These are phyloP conservation scores for Arthroderma sp. DNA, from an alignment of 2,329 filamentous ascomycete genomes.

Conservation along the genomic window DNA sequence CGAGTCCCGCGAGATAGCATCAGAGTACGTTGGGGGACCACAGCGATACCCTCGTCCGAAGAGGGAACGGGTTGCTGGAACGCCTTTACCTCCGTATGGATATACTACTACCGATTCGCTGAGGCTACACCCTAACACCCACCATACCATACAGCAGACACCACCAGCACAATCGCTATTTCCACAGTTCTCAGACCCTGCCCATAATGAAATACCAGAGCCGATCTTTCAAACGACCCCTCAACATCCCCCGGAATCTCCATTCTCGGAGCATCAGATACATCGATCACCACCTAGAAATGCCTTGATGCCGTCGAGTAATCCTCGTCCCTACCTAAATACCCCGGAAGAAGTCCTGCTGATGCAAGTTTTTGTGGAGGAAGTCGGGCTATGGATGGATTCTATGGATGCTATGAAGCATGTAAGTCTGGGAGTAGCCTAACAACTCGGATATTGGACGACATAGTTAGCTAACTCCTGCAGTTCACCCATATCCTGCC, in stretches of 20 bases:
- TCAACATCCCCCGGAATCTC: slow-evolving; percentile 16
- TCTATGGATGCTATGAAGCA: slow-evolving; percentile 74
- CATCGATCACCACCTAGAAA: slow-evolving; percentile 25
- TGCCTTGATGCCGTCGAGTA: slow-evolving; percentile 29
- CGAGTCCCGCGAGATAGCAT: slow-evolving; percentile 79
- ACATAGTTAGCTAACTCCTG: slow-evolving; percentile 7
- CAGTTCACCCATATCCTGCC: slow-evolving; percentile 72
- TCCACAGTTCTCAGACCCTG: slow-evolving; percentile 32
- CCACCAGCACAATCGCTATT: slow-evolving; percentile 39
- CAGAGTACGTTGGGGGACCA: slow-evolving; percentile 71
- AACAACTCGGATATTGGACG: slow-evolving; percentile 7
- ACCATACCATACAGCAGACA: slow-evolving; percentile 29
- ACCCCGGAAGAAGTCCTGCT: slow-evolving; percentile 69
- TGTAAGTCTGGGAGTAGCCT: slow-evolving; percentile 25
- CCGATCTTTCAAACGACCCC: slow-evolving; percentile 17
- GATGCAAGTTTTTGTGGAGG: slow-evolving; percentile 84
- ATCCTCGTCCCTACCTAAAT: slow-evolving; percentile 51
- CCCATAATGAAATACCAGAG: slow-evolving; percentile 23
- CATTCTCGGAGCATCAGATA: slow-evolving; percentile 20
- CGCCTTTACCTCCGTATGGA: background rate
- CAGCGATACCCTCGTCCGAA: slow-evolving; percentile 54
- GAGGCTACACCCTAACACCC: slow-evolving; percentile 14
- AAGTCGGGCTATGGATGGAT: slow-evolving; percentile 91
- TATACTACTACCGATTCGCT: slow-evolving; percentile 1
- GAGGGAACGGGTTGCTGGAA: slow-evolving; percentile 18